Conservation (phyloP, 83 land plant species). For the Diphasiastrum complanatum region DNA sequence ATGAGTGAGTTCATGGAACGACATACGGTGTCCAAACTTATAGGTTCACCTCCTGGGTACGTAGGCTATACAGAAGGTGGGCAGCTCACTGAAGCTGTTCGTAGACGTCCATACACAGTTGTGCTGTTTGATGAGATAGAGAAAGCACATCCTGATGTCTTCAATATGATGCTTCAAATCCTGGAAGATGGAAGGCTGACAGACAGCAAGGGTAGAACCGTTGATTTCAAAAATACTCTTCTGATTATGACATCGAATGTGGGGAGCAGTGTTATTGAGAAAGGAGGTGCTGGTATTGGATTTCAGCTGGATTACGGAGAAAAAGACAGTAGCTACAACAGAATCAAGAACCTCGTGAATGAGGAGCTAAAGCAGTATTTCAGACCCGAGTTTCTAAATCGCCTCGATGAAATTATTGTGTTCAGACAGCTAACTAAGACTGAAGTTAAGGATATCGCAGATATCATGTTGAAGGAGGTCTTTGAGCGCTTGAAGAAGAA, state of each 20-base stretch:
- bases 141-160: too few relatives aligned
- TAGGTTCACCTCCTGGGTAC: too few relatives aligned
- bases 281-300: constrained; percentile 16
- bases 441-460: constrained; percentile 2
- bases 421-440: constrained; percentile 14
- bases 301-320: constrained; percentile 17
- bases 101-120: too few relatives aligned
- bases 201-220: constrained; percentile 20
- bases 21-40: too few relatives aligned
- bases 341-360: constrained; percentile 21
- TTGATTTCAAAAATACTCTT: constrained; percentile 25
- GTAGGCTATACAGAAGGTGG: too few relatives aligned
- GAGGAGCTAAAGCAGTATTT: constrained; percentile 25
- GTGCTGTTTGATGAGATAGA: too few relatives aligned
- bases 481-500: constrained; percentile 38
- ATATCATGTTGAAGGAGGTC: constrained; percentile 31
- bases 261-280: constrained; percentile 19
- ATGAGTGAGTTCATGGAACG: too few relatives aligned
- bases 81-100: too few relatives aligned
- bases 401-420: constrained; percentile 24
- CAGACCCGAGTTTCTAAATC: constrained; percentile 23
- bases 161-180: too few relatives aligned
- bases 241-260: constrained; percentile 29
- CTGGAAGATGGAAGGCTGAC: too few relatives aligned
- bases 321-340: constrained; percentile 26